Base-by-base conservation (phyloP, 768 basidiomycete species). In the Boletus rubropictus region DNA sequence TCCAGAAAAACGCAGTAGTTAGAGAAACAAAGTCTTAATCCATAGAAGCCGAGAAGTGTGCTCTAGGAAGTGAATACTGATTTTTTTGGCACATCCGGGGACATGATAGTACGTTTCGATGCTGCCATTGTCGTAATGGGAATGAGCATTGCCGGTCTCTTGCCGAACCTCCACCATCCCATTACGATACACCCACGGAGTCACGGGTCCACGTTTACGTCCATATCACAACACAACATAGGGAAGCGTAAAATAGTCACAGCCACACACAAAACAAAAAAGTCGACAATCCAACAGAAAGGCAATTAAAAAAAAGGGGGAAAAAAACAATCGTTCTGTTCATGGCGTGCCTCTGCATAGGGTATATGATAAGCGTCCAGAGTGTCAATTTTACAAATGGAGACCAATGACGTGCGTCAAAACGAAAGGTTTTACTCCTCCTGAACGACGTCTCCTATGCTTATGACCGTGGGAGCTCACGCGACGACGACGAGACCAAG, bases 401-500 rank as follows among this genome's bases (percentile, higher is more conserved):
- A 27, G 46, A 42, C 42, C 33, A n/a, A 33, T 31, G 44, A 48
- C 28, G 15, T 28, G 27, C 18, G 27, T 37, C 24, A 15, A 27
- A 34, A 46, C n/a, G 44, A 20, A 4, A 35, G 29, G 15, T 27
- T 36, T 27, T 29, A 35, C 41, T 46, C 21, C 37, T 22, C 8
- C 24, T 24, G 25, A 34, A 9, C 18, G 1, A 25, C 29, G 20
- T 31, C 53, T 44, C 45, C 36, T 41, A 50, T 18, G 42, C 10
- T 4, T 15, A 28, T 46, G 58, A 31, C 39, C 27, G 17, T 24
- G 32, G 15, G 3, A 2, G 8, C 28, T 60, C 47, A 65, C 10
- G 61, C 64, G 17, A 67, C 57, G 17, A 67, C 57, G 14, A 59
- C 44, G 14, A 66, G 44, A 18, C 66, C 63, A 15, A 67, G 49